Evolutionary conservation across 352 stramenopile species (phyloP).

Genomic region (Globisporangium echinulatum): DNA sequence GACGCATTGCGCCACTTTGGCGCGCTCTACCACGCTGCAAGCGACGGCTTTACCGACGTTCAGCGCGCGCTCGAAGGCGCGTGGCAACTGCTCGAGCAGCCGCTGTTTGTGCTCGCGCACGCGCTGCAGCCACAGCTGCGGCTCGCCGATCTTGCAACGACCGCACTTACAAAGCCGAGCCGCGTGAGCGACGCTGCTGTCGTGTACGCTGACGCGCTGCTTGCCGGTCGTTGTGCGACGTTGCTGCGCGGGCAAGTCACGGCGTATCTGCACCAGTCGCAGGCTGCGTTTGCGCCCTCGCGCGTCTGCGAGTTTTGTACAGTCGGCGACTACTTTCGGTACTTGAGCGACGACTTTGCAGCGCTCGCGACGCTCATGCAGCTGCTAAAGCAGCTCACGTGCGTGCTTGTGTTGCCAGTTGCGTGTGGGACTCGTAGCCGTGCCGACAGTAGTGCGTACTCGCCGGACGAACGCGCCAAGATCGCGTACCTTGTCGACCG

Average conservation of each 20-base stretch:
- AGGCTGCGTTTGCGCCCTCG: constrained; percentile 34
- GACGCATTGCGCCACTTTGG: constrained; percentile 32
- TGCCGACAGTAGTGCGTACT: constrained; percentile 11
- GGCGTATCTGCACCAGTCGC: constrained; percentile 55
- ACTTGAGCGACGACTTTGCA: constrained; percentile 52
- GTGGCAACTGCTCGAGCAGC: constrained; percentile 58
- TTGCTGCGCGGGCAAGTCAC: constrained; percentile 57
- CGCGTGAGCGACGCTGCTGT: constrained; percentile 53
- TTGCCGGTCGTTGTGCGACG: constrained; percentile 28
- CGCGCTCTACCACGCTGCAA: constrained; percentile 29
- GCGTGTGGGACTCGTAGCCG: neutral
- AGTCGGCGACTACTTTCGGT: constrained; percentile 60
- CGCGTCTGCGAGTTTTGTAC: constrained; percentile 55
- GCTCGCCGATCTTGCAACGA: constrained; percentile 26
- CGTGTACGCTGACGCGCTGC: constrained; percentile 45
- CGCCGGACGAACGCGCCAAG: constrained; percentile 22
- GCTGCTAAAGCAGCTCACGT: constrained; percentile 43
- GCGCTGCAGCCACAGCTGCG: constrained; percentile 50
- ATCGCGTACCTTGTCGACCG: constrained; percentile 20
- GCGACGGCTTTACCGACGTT: constrained; percentile 36
- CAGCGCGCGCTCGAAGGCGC: constrained; percentile 43
- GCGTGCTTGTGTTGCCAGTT: constrained; percentile 4
- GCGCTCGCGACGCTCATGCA: constrained; percentile 65
- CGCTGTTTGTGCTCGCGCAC: constrained; percentile 56
- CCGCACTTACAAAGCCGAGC: constrained; percentile 50